Evolutionary conservation across 306 rosid genomes (phyloP), one percentile per base, ranked within the genome.

Genomic region (Crataegus laevigata): DNA sequence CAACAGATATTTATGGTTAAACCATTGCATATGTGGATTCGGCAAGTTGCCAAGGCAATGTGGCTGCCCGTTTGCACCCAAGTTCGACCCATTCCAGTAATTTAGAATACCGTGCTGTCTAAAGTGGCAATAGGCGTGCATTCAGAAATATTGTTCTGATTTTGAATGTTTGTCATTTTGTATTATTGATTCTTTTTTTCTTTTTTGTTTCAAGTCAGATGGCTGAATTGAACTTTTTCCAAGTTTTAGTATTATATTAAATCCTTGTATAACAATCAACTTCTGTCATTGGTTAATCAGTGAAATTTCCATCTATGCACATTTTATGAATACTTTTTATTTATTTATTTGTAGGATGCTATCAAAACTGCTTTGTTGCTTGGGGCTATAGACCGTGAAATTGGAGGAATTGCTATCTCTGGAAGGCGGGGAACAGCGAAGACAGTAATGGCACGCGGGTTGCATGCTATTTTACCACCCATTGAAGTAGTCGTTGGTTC

Each of bases 341-440:
- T 78, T 51, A 34, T 43, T 43, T 45, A 4, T 13, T 45, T 83
- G 71, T 81, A 91, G 98, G 98, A 94, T 94, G 91, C 96, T 47
- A 89, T 94, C 28, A 94, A 94, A 83, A 89, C 97, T 69, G 97
- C 98, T 69, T 93, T 94, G 34, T 78, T 94, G 85, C 98, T 91
- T 80, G 98, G 98, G 66, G 96, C 98, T 24, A 85, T 75, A 71
- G 97, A 94, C 83, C 88, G 91, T 66, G 88, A 84, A 69, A 87
- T 94, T 73, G 97, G 98, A 76, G 98, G 98, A 64, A 90, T 90
- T 84, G 98, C 97, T 52, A 91, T 94, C 80, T 89, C 93, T 13
- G 98, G 97, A 81, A 90, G 57, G 86, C 83, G 97, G 65, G 98
- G 97, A 82, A 91, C 98, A 72, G 97, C 96, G 73, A 94, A 94